Evolutionary conservation across 2,329 filamentous ascomycete genomes (phyloP), one percentile per base, ranked within the genome.

Genomic region (Monosporascus cannonballus): DNA sequence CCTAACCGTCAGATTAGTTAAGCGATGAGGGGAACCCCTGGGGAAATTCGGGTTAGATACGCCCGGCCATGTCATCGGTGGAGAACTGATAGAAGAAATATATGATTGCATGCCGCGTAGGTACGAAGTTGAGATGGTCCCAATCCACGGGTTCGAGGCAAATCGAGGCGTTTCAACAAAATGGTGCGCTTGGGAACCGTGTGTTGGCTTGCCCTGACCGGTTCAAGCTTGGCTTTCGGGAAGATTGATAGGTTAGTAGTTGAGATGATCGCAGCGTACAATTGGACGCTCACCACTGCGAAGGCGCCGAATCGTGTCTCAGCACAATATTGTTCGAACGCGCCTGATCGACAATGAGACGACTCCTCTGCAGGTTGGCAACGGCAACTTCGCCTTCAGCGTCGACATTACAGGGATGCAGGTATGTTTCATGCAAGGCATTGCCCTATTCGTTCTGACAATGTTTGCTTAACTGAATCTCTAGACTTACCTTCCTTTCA

Each of bases 361-460:
- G 2, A 64, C 64, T 14, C 62, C 63, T 47, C 59, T 66, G 7
- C 62, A 66, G 49, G 61, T 65, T 24, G 64, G 64, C 14, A 66
- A 66, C 51, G 64, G 64, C 2, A 63, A 66, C 50, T 66, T 66
- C 42, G 64, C 64, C 11, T 64, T 63, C 51, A 65, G 64, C 55
- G 62, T 65, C 9, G 64, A 66, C 42, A 66, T 61, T 22, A 66
- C 64, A 34, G 64, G 64, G 17, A 64, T 66, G 62, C 64, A 42
- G 39, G 39, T 2, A 14, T 11, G 39, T 42, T 20, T 20, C 18
- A 20, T 14, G 9, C 11, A 14, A 20, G 9, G 7, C 39, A 14
- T 20, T 20, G 18, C 4, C 22, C 14, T 8, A 5, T 20, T 42
- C 20, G 5, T 6, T 42, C 7, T 42, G 6, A 5, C 9, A 11